Conservation (phyloP, 768 basidiomycete genomes). For the Amanita polypyramis region DNA sequence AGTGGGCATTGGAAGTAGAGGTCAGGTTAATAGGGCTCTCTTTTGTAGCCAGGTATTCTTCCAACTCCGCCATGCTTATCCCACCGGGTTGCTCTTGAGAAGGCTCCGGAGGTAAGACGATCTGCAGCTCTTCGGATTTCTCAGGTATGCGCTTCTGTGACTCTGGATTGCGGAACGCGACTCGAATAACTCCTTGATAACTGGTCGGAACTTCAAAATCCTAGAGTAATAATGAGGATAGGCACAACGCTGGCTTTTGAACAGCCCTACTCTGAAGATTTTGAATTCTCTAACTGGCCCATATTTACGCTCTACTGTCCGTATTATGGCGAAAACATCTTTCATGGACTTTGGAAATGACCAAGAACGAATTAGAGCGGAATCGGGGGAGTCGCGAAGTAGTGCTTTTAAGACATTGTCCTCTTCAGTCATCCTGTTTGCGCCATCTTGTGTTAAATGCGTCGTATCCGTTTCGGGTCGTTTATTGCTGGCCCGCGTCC, state of each 20-base stretch:
- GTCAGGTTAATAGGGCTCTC: slow-evolving; percentile 10
- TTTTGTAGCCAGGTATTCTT: slow-evolving; percentile 12
- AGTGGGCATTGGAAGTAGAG: neutral
- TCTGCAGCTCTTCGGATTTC: slow-evolving; percentile 15
- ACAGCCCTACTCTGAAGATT: slow-evolving; percentile 27
- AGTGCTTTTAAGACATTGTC: neutral
- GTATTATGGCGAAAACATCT: slow-evolving; percentile 41
- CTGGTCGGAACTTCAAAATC: slow-evolving; percentile 33
- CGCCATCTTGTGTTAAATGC: neutral
- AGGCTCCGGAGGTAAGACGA: slow-evolving; percentile 16
- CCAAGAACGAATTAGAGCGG: slow-evolving; percentile 30
- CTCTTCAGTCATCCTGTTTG: neutral
- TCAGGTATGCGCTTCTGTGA: slow-evolving; percentile 27
- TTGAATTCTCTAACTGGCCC: slow-evolving; percentile 35
- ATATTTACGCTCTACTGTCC: slow-evolving; percentile 45
- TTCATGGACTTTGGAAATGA: slow-evolving; percentile 31
- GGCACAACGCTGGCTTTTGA: neutral
- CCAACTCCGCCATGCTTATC: slow-evolving; percentile 26
- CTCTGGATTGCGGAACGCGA: slow-evolving; percentile 34
- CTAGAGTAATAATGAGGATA: slow-evolving; percentile 17
- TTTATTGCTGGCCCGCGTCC: neutral
- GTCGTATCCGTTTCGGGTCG: neutral
- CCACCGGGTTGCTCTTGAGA: slow-evolving; percentile 18
- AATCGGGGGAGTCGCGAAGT: slow-evolving; percentile 6
- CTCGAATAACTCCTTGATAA: slow-evolving; percentile 33